Base-by-base conservation (phyloP, 345 rosid genomes). In the Salix brachista region DNA sequence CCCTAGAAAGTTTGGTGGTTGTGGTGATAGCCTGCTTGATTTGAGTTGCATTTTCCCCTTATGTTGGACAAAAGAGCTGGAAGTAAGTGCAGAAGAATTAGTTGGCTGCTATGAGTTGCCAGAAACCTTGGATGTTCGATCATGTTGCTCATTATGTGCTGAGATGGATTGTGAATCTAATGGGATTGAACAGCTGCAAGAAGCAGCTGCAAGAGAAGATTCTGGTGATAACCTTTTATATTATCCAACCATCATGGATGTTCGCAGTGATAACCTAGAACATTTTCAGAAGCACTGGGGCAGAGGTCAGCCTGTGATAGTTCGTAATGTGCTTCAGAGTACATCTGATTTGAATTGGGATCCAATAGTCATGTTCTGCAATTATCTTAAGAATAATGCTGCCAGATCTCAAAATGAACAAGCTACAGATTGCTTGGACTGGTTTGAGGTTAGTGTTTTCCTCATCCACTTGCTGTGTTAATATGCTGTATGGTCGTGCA, bases 241-340 rank as follows among this genome's bases (percentile, higher is more conserved):
- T 84, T 85, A 83, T 83, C 97, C 97, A 16, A 83, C 85, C 44
- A 68, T 80, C 41, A 14, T 65, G 68, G 94, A 91, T 67, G 79
- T 89, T 85, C 85, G 78, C 54, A 82, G 80, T 71, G 96, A 91
- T 85, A 93, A 86, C 73, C 83, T 91, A 10, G 98, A 93, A 37
- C 99, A 93, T 71, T 96, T 92, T 83, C 99, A 92, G 88, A 88
- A 90, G 82, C 98, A 96, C 70, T 96, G 99, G 98, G 79, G 91
- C 74, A 90, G 87, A 85, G 97, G 94, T 79, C 96, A 96, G 76
- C 98, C 99, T 8, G 94, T 93, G 52, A 84, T 93, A 69, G 84
- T 96, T 75, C 93, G 79, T 72, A 84, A 86, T 82, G 93, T 93
- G 75, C 89, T 93, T 81, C 85, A 69, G 64, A 78, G 80, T 77